phyloP scores from a whole-genome alignment of 2,329 filamentous ascomycete species.

The Diatrype stigma region DNA sequence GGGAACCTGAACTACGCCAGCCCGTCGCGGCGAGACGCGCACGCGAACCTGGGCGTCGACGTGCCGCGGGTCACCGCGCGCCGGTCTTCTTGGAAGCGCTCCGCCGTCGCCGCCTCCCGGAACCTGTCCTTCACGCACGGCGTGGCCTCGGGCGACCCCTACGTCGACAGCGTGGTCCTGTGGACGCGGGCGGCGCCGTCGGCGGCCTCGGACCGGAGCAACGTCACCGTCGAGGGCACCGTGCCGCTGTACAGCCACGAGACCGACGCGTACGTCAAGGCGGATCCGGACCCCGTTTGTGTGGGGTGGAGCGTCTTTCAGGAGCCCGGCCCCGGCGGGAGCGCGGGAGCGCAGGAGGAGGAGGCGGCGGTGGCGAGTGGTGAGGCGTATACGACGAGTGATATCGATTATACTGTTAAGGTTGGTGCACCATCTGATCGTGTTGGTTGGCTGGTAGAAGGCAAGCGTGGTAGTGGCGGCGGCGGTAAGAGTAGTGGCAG shows the following conservation, averaged over 20 bases:
- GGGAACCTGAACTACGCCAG: slow-evolving; percentile 64
- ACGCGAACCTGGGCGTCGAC: slow-evolving; percentile 60
- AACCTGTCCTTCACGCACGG: slow-evolving; percentile 62
- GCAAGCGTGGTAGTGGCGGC: too few species aligned
- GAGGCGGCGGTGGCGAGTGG: slow-evolving; percentile 49
- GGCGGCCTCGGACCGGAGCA: slow-evolving; percentile 41
- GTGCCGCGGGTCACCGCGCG: slow-evolving; percentile 58
- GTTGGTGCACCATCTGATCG: too few species aligned
- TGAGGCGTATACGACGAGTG: slow-evolving; percentile 63
- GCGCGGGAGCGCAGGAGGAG: slow-evolving; percentile 43
- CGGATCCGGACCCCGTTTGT: slow-evolving; percentile 52
- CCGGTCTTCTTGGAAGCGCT: slow-evolving; percentile 34
- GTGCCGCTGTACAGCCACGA: slow-evolving; percentile 43
- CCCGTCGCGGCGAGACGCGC: slow-evolving; percentile 62
- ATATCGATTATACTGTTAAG: slow-evolving; percentile 74
- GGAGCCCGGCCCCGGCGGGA: slow-evolving; percentile 41
- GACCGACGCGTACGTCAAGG: slow-evolving; percentile 42
- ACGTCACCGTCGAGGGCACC: slow-evolving; percentile 38
- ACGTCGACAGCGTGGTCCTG: slow-evolving; percentile 54
- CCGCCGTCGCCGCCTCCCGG: slow-evolving; percentile 32
- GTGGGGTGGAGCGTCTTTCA: slow-evolving; percentile 61
- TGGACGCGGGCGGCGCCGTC: slow-evolving; percentile 46
- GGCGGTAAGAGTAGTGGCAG: too few species aligned
- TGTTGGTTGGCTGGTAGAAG: too few species aligned
- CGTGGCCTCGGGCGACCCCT: slow-evolving; percentile 46